These are phyloP conservation scores for Cadophora gregata DNA, from an alignment of 2,329 filamentous ascomycete species.

Conservation along the genomic window DNA sequence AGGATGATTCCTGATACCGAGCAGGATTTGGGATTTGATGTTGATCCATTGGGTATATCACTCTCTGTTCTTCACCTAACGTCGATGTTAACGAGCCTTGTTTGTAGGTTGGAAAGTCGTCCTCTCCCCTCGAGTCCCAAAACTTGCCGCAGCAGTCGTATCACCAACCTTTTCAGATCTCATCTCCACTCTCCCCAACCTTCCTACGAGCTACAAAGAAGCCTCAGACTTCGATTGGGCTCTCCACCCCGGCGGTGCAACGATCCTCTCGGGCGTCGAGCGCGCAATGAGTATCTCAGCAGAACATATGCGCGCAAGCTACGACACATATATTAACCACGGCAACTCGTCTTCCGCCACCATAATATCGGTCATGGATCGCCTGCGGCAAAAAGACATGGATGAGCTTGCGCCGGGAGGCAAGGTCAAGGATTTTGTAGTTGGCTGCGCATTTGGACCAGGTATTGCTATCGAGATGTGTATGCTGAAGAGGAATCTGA, in stretches of 20 bases:
- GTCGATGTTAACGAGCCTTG: background rate
- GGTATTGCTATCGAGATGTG: slow-evolving; percentile 73
- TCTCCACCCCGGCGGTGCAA: slow-evolving; percentile 72
- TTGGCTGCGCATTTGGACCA: slow-evolving; percentile 73
- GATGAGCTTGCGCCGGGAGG: slow-evolving; percentile 59
- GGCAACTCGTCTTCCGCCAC: slow-evolving; percentile 75
- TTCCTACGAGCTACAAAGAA: slow-evolving; percentile 52
- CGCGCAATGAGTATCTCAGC: slow-evolving; percentile 60
- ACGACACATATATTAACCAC: slow-evolving; percentile 70
- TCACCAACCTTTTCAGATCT: slow-evolving; percentile 61
- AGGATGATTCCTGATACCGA: slow-evolving; percentile 66
- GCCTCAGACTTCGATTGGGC: slow-evolving; percentile 74
- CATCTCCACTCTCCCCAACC: slow-evolving; percentile 52
- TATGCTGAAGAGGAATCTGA: slow-evolving; percentile 56
- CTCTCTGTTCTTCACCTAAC: slow-evolving; percentile 2
- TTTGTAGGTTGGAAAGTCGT: slow-evolving; percentile 69
- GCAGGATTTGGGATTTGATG: slow-evolving; percentile 68
- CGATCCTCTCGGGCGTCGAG: slow-evolving; percentile 69
- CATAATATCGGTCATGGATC: slow-evolving; percentile 70
- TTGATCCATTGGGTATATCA: slow-evolving; percentile 61
- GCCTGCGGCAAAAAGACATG: slow-evolving; percentile 65
- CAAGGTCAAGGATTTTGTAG: slow-evolving; percentile 61
- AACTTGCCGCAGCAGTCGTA: slow-evolving; percentile 58
- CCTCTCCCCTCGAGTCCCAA: slow-evolving; percentile 65
- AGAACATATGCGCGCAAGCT: slow-evolving; percentile 72